A percentile compares a stretch with the other conserved stretches of the same genome.
phyloP scores from a whole-genome alignment of 352 stramenopile genomes.

The Globisporangium okanoganense region DNA sequence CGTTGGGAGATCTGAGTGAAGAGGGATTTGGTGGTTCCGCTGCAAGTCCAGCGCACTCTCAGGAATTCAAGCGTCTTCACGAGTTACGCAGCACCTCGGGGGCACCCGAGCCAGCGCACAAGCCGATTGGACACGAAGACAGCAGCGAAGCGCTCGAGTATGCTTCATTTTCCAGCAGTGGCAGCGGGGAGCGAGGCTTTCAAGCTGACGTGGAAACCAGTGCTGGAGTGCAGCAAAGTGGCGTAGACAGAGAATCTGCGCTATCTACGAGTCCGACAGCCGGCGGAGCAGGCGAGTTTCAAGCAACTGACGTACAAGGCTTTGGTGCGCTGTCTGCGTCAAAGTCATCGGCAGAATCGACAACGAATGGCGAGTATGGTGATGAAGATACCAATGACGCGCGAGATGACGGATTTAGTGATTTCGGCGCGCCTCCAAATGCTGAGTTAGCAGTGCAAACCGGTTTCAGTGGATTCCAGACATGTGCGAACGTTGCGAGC shows the following conservation, averaged over 20 bases:
- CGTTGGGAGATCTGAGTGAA: slow-evolving; percentile 4
- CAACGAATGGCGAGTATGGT: no score
- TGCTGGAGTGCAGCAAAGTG: neutral
- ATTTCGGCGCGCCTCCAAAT: neutral
- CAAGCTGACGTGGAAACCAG: neutral
- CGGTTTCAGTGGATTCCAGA: neutral
- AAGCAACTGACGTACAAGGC: neutral
- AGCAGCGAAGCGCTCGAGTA: neutral
- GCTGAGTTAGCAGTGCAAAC: neutral
- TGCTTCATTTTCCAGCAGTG: slow-evolving; percentile 2
- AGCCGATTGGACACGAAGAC: neutral
- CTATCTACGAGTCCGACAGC: neutral
- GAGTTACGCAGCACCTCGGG: neutral
- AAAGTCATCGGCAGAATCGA: no score
- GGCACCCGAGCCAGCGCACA: slow-evolving; percentile 1
- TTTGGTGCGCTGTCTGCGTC: neutral
- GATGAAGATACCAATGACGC: no score
- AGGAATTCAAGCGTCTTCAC: neutral
- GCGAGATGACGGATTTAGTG: neutral
- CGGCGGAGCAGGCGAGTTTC: neutral
- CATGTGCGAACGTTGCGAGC: no score
- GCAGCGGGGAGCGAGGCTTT: neutral
- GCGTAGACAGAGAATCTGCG: neutral
- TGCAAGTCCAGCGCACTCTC: neutral
- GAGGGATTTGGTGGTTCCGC: slow-evolving; percentile 1